phyloP scores from a whole-genome alignment of 306 rosid species.

The Begonia fuchsioides region DNA sequence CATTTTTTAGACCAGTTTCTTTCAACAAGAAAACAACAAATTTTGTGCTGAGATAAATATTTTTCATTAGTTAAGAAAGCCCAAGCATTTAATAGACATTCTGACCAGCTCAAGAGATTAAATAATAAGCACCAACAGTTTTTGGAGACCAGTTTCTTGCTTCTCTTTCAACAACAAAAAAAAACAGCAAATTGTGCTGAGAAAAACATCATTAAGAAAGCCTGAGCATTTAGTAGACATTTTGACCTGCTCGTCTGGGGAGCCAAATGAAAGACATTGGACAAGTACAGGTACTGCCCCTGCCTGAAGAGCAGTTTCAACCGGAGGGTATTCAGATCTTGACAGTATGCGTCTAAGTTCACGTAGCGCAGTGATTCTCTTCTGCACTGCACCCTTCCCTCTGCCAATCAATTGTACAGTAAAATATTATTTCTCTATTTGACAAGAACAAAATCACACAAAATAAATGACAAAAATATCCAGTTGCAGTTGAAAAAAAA shows the following conservation, averaged over 20 bases:
- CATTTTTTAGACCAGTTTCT: neutral
- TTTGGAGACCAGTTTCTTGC: no score
- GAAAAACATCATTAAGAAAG: no score
- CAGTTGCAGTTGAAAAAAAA: no score
- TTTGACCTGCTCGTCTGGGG: constrained; percentile 86
- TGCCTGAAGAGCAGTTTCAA: constrained; percentile 68
- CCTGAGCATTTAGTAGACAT: constrained; percentile 8
- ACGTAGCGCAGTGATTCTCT: constrained; percentile 63
- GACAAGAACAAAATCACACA: no score
- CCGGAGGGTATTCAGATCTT: constrained; percentile 78
- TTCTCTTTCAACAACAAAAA: no score
- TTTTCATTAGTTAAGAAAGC: neutral
- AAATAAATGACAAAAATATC: no score
- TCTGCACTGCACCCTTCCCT: constrained; percentile 83
- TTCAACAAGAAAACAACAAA: neutral
- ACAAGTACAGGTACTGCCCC: constrained; percentile 66
- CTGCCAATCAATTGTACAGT: constrained; percentile 20
- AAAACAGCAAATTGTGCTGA: no score
- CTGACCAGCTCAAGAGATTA: constrained; percentile 91
- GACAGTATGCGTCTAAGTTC: constrained; percentile 74
- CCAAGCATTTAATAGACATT: constrained; percentile 3
- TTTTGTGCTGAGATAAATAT: neutral
- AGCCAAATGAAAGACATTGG: constrained; percentile 89
- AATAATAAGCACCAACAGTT: no score
- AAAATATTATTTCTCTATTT: no score